A percentile compares a stretch with the other conserved stretches of the same genome.
Evolutionary conservation across 441 rosid species (phyloP).

Genomic region (Adansonia gregorii): DNA sequence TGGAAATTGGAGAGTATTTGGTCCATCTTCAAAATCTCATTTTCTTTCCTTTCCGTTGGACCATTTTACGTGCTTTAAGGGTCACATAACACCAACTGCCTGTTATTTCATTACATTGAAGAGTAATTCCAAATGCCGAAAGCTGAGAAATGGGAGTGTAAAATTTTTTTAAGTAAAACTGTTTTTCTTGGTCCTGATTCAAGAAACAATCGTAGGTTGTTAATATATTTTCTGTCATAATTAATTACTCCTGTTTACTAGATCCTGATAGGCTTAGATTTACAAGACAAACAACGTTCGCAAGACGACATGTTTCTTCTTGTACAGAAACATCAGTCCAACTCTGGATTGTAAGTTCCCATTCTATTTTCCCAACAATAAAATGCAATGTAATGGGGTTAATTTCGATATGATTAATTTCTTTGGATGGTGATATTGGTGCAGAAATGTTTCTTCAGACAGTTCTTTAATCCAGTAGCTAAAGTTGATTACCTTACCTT

Average conservation of each 20-base stretch:
- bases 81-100: not conserved
- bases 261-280: slow-evolving; percentile 42
- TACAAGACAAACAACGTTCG: slow-evolving; percentile 41
- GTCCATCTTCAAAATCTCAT: not conserved
- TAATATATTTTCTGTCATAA: not conserved
- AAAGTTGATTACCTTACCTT: slow-evolving; percentile 47
- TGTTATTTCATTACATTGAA: not conserved
- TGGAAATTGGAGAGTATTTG: not conserved
- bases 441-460: slow-evolving; percentile 46
- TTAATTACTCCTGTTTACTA: not conserved
- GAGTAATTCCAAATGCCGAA: not conserved
- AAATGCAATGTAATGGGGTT: not conserved
- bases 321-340: slow-evolving; percentile 26
- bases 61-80: not conserved
- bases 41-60: not conserved
- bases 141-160: not conserved
- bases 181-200: not conserved
- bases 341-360: slow-evolving; percentile 36
- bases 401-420: not conserved
- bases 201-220: not conserved
- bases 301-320: slow-evolving; percentile 36
- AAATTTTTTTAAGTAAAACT: not conserved
- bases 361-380: not conserved
- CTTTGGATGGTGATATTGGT: slow-evolving; percentile 17
- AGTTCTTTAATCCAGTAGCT: slow-evolving; percentile 37